Percentiles rank a stretch among this genome's conserved stretches.
These are phyloP conservation scores for Populus simonii DNA, from an alignment of 345 rosid species.

Conservation along the genomic window DNA sequence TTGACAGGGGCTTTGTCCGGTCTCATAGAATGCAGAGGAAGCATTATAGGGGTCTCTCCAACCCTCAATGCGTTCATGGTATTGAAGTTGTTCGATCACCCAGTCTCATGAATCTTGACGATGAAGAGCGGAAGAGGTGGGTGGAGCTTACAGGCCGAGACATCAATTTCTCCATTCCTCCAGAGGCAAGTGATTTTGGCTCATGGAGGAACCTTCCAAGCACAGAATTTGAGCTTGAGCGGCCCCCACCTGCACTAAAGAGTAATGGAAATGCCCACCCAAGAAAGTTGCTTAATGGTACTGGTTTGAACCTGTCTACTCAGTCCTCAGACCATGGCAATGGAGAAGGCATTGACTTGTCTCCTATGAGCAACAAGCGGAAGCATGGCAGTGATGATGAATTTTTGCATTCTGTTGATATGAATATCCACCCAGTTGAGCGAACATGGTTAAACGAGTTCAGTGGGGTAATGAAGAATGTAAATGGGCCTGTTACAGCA, in stretches of 20 bases:
- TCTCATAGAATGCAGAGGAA: conserved; percentile 98
- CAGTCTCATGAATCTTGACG: conserved; percentile 64
- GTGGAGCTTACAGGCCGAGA: conserved; percentile 90
- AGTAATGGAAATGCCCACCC: conserved; percentile 36
- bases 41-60: conserved; percentile 93
- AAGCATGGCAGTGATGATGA: conserved; percentile 65
- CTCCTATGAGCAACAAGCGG: conserved; percentile 62
- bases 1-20: conserved; percentile 89
- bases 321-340: conserved; percentile 55
- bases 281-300: conserved; percentile 81
- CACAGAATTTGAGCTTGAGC: conserved; percentile 91
- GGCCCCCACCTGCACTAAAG: conserved; percentile 42
- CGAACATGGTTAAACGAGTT: conserved; percentile 74
- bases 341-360: conserved; percentile 64
- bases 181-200: conserved; percentile 85
- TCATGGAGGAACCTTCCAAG: conserved; percentile 92
- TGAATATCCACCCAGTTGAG: conserved; percentile 64
- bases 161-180: conserved; percentile 64
- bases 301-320: conserved; percentile 75
- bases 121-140: conserved; percentile 91
- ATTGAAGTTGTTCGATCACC: conserved; percentile 77
- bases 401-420: conserved; percentile 48
- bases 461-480: conserved; percentile 78
- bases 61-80: conserved; percentile 95
- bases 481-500: conserved; percentile 78